These are phyloP conservation scores for Penicillium sp. DNA, from an alignment of 2,329 filamentous ascomycete genomes.

Conservation along the genomic window DNA sequence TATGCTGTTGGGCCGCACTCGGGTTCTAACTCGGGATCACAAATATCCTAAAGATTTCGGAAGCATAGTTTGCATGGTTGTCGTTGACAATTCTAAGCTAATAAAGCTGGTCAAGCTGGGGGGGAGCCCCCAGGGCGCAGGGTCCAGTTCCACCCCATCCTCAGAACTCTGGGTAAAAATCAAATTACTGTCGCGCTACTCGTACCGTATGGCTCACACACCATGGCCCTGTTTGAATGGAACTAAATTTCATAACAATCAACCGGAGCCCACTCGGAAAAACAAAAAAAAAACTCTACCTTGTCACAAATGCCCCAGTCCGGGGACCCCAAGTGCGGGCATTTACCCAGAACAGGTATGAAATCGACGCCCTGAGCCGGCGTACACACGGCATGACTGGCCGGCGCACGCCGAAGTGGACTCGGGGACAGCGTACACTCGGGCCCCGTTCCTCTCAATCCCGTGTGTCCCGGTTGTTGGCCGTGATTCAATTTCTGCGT, in stretches of 20 bases:
- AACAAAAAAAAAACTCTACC: background rate
- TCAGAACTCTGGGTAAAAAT: too few relatives aligned
- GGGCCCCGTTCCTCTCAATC: background rate
- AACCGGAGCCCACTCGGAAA: constrained; percentile 14
- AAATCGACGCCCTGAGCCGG: constrained; percentile 4
- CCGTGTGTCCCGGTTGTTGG: background rate
- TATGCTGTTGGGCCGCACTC: background rate
- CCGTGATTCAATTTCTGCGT: background rate
- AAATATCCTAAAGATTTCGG: background rate
- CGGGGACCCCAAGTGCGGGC: constrained; percentile 18
- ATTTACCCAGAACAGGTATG: constrained; percentile 17
- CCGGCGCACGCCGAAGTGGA: constrained; percentile 16
- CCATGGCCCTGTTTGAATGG: too few relatives aligned
- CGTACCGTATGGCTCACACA: background rate
- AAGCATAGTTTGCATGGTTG: background rate
- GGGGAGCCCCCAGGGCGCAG: too few relatives aligned
- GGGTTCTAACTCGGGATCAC: background rate
- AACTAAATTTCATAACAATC: constrained; percentile 3
- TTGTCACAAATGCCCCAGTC: constrained; percentile 8
- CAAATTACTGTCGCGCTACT: background rate
- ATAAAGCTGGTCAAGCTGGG: background rate
- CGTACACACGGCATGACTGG: constrained; percentile 6
- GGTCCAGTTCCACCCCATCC: background rate
- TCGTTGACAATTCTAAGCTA: background rate
- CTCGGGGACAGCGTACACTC: constrained; percentile 5